Conservation (phyloP, 2,329 filamentous ascomycete species). For the Ascocoryne sarcoides region DNA sequence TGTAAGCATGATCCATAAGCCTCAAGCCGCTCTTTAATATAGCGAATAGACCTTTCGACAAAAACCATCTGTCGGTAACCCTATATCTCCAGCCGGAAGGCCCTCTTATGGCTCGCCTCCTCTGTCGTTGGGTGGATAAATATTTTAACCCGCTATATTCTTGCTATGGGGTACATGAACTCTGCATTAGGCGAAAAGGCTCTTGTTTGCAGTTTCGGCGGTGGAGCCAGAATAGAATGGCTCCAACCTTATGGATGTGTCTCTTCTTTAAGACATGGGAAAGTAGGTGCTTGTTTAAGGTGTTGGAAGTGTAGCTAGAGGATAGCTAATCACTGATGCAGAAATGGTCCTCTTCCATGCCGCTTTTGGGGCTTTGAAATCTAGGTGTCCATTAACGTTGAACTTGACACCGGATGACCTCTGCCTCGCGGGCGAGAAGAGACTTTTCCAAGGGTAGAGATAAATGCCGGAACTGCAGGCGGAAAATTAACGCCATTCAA, state of each 20-base stretch:
- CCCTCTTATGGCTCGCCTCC: slow-evolving; percentile 20
- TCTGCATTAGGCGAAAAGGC: slow-evolving; percentile 42
- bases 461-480: neutral
- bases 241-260: slow-evolving; percentile 44
- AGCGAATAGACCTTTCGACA: slow-evolving; percentile 42
- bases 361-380: slow-evolving; percentile 48
- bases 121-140: slow-evolving; percentile 27
- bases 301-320: neutral
- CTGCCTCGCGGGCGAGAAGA: slow-evolving; percentile 38
- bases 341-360: slow-evolving; percentile 53
- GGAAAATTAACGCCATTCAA: neutral
- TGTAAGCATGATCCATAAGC: slow-evolving; percentile 34
- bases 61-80: slow-evolving; percentile 45
- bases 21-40: neutral
- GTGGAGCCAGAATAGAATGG: slow-evolving; percentile 38
- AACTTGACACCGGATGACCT: slow-evolving; percentile 39
- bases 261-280: slow-evolving; percentile 53
- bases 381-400: slow-evolving; percentile 37
- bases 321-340: slow-evolving; percentile 21
- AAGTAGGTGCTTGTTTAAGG: slow-evolving; percentile 33
- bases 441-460: slow-evolving; percentile 46
- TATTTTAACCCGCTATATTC: slow-evolving; percentile 34
- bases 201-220: slow-evolving; percentile 42
- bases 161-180: slow-evolving; percentile 43
- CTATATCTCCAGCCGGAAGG: slow-evolving; percentile 39